phyloP scores from a whole-genome alignment of 306 rosid species.

The Boehmeria nivea region DNA sequence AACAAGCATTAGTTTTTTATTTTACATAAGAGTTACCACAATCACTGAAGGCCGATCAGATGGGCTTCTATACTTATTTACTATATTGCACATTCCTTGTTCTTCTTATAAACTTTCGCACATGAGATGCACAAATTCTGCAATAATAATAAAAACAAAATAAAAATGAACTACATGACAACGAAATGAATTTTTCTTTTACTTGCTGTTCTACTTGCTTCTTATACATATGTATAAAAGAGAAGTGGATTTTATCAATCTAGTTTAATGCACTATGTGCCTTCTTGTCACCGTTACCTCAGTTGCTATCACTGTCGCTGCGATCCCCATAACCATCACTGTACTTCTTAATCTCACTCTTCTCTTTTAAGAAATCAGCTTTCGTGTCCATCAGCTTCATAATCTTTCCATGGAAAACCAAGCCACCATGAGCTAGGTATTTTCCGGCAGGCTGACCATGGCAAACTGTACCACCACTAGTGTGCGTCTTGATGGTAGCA shows the following conservation, averaged over 20 bases:
- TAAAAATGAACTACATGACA: no score
- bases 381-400: slow-evolving; percentile 1
- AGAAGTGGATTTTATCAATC: no score
- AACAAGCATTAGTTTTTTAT: neutral
- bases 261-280: slow-evolving; percentile 1
- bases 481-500: neutral
- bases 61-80: no score
- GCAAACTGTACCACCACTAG: neutral
- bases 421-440: neutral
- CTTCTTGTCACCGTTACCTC: slow-evolving; percentile 4
- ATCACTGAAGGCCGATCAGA: no score
- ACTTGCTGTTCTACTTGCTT: no score
- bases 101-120: no score
- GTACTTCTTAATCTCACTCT: slow-evolving; percentile 9
- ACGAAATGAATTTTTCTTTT: no score
- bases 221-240: no score
- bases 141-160: no score
- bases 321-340: neutral
- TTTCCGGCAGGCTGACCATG: no score
- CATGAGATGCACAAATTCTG: no score
- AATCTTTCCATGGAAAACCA: neutral
- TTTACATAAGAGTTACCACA: neutral
- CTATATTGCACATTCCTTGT: no score
- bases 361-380: slow-evolving; percentile 8
- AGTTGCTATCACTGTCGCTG: slow-evolving; percentile 1